A percentile compares a stretch with the other conserved stretches of the same genome.
phyloP scores from a whole-genome alignment of 1,284 basidiomycete genomes.

The Thelephora terrestris region DNA sequence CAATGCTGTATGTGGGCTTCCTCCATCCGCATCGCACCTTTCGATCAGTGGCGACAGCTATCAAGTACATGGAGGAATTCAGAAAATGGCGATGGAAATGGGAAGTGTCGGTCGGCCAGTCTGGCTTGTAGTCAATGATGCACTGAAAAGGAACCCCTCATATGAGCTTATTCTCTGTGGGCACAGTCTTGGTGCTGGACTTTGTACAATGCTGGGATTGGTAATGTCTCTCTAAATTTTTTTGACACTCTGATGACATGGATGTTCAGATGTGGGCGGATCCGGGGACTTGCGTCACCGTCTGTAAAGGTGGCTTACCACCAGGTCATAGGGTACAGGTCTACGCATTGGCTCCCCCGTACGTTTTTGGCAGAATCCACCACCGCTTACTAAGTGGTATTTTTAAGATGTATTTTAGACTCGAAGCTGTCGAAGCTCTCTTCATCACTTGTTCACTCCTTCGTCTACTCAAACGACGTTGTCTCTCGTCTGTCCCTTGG shows the following conservation, averaged over 20 bases:
- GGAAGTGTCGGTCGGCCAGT: slow-evolving; percentile 69
- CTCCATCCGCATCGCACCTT: slow-evolving; percentile 8
- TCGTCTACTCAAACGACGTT: slow-evolving; percentile 75
- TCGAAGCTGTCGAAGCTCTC: slow-evolving; percentile 44
- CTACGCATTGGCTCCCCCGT: slow-evolving; percentile 77
- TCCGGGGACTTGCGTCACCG: slow-evolving; percentile 63
- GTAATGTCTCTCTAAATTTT: slow-evolving; percentile 22
- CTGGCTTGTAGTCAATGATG: slow-evolving; percentile 62
- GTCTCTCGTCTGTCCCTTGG: slow-evolving; percentile 73
- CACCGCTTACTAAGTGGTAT: not conserved
- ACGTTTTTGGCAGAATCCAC: not conserved
- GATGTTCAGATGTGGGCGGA: slow-evolving; percentile 70
- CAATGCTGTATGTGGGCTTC: slow-evolving; percentile 8
- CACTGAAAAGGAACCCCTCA: slow-evolving; percentile 53
- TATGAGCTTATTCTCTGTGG: slow-evolving; percentile 74
- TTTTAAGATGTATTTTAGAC: slow-evolving; percentile 46
- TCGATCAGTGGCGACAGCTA: slow-evolving; percentile 27
- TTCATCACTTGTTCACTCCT: slow-evolving; percentile 57
- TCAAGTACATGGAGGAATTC: slow-evolving; percentile 70
- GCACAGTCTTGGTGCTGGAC: slow-evolving; percentile 84
- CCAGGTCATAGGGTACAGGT: slow-evolving; percentile 56
- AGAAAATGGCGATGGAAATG: slow-evolving; percentile 71
- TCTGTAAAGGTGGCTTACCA: slow-evolving; percentile 62
- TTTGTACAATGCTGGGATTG: slow-evolving; percentile 67
- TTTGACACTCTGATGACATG: slow-evolving; percentile 1